Evolutionary conservation across 1,284 basidiomycete species (phyloP), one percentile per base, ranked within the genome.

Genomic region (Malassezia pachydermatis): DNA sequence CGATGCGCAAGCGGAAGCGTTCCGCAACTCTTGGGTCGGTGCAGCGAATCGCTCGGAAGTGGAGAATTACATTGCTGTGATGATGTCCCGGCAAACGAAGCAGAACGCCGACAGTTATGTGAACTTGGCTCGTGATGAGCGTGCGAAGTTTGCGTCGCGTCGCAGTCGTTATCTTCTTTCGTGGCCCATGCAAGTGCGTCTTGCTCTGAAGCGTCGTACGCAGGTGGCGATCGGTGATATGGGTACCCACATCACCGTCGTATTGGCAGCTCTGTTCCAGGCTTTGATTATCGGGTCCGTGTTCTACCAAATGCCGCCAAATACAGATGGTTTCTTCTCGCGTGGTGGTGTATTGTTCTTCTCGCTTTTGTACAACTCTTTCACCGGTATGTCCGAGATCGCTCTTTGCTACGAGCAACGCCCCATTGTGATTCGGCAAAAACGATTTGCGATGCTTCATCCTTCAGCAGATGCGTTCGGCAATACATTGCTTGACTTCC

Each of bases 211-310:
- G 58, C 49, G 51, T 76, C 40, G 73, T 86, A 28, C 34, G 16
- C 82, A 83, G 64, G 82, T 86, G 57, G 65, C 83, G 25, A 70
- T 74, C 34, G 84, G 84, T 1, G 78, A 78, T 45, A 62, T 76
- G 38, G 75, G 66, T 48, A 72, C 78, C 1, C 56, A 63, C 39
- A 30, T 62, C 13, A 66, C 65, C 6, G 45, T 48, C 5, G 20
- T 45, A 14, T 25, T 48, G 11, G 75, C 73, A 8, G 43, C 56
- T 24, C 50, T 60, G 35, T 45, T 48, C 52, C 54, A 58, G 24
- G 81, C 84, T 41, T 73, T 92, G 41, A 80, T 92, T 44, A 80
- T 87, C 55, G 87, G 86, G 27, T 81, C 84, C 73, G 80, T 86
- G 28, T 80, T 89, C 45, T 88, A 60, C 23, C 54, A 64, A 27